Percentiles rank a stretch among this genome's conserved stretches.
phyloP scores from a whole-genome alignment of 1,284 basidiomycete species.

The Cronartium quercuum region DNA sequence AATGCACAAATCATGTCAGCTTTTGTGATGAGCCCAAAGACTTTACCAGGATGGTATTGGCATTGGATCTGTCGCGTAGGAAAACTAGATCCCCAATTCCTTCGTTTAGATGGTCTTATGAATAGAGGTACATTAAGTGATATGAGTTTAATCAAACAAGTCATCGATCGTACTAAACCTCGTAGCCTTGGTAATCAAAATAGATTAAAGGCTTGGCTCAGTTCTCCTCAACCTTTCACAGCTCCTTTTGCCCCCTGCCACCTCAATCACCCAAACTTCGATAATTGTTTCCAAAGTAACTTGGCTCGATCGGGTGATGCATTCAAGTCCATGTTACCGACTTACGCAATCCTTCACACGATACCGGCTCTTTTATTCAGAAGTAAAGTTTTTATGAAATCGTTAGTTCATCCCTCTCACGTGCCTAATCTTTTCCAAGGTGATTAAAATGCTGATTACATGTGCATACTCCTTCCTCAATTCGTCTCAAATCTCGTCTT shows the following conservation, averaged over 20 bases:
- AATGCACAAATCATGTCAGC: constrained; percentile 40
- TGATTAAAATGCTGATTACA: no score
- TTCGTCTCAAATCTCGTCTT: not conserved
- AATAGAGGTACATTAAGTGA: constrained; percentile 5
- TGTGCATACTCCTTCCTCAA: not conserved
- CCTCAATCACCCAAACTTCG: constrained; percentile 25
- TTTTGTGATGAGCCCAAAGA: constrained; percentile 29
- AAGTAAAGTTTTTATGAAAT: constrained; percentile 37
- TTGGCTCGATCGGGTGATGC: constrained; percentile 16
- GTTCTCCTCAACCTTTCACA: constrained; percentile 2
- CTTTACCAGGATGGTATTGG: constrained; percentile 35
- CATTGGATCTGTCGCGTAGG: constrained; percentile 35
- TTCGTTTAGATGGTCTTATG: constrained; percentile 21
- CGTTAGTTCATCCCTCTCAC: constrained; percentile 8
- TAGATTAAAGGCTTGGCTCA: constrained; percentile 25
- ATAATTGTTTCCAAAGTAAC: constrained; percentile 34
- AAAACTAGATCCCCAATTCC: constrained; percentile 20
- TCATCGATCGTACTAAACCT: constrained; percentile 2
- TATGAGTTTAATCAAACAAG: constrained; percentile 1
- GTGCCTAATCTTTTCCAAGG: not conserved
- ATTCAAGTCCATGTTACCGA: constrained; percentile 36
- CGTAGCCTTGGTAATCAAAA: constrained; percentile 3
- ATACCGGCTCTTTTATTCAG: constrained; percentile 37
- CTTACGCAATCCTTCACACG: constrained; percentile 33
- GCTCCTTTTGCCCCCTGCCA: constrained; percentile 30